These are phyloP conservation scores for Actinidia chinensis DNA, from an alignment of 179 eudicot genomes.

Conservation along the genomic window DNA sequence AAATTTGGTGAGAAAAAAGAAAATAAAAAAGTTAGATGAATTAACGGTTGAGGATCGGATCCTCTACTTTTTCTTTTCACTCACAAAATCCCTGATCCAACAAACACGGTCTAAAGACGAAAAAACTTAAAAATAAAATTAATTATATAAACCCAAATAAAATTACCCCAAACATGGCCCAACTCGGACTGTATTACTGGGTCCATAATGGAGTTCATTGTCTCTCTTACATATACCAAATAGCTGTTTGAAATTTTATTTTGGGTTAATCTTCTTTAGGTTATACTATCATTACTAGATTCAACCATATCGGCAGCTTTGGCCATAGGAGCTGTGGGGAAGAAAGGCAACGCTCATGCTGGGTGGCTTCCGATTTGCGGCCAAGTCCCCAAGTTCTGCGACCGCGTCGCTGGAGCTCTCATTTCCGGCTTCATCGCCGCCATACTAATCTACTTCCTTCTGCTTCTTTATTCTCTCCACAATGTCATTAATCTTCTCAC, in stretches of 20 bases:
- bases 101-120: no score
- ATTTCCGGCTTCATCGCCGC: conserved; percentile 53
- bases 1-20: no score
- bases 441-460: conserved; percentile 51
- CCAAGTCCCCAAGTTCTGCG: conserved; percentile 80
- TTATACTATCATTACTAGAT: conserved; percentile 47
- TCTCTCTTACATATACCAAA: not conserved
- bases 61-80: no score
- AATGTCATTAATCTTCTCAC: conserved; percentile 44
- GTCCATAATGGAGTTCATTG: not conserved
- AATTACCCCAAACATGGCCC: no score
- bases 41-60: no score
- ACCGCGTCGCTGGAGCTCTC: conserved; percentile 54
- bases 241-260: not conserved
- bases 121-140: no score
- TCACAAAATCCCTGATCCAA: no score
- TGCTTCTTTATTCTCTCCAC: conserved; percentile 60
- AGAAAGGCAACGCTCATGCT: conserved; percentile 74
- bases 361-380: conserved; percentile 94
- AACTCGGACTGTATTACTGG: not conserved
- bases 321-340: conserved; percentile 79
- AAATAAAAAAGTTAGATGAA: no score
- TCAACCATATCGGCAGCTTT: conserved; percentile 74
- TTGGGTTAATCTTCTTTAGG: conserved; percentile 25
- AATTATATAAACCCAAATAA: no score